These are phyloP conservation scores for Scortechinia acanthostroma DNA, from an alignment of 2,329 filamentous ascomycete genomes.

Conservation along the genomic window DNA sequence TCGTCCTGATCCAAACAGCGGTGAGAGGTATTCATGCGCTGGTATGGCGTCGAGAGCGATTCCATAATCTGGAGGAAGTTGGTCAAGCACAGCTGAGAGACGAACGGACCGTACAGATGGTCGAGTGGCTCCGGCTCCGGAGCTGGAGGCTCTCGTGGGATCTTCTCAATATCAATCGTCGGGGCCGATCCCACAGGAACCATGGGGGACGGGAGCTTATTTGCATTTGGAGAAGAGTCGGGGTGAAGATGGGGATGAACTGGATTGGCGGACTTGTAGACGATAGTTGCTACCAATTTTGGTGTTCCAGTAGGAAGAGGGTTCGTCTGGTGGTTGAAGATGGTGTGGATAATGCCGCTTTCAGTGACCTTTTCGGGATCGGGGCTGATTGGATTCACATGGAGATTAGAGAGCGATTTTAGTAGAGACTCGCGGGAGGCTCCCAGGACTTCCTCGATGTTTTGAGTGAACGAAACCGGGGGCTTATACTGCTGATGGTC, in stretches of 20 bases:
- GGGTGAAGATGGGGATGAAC: constrained; percentile 35
- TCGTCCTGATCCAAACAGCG: constrained; percentile 34
- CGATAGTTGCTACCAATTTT: constrained; percentile 35
- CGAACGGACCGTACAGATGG: constrained; percentile 42
- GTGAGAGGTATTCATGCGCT: constrained; percentile 34
- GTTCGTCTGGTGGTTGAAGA: constrained; percentile 29
- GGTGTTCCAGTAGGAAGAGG: constrained; percentile 25
- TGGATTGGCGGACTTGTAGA: constrained; percentile 32
- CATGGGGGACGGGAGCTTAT: constrained; percentile 26
- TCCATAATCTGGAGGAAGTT: constrained; percentile 44
- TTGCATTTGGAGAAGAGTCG: constrained; percentile 28
- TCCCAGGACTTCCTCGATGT: constrained; percentile 23
- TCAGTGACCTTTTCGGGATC: constrained; percentile 27
- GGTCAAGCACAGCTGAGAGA: constrained; percentile 44
- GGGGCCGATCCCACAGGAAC: constrained; percentile 35
- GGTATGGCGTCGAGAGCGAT: constrained; percentile 34
- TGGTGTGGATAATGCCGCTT: constrained; percentile 32
- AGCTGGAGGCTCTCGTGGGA: constrained; percentile 42
- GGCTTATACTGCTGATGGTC: constrained; percentile 38
- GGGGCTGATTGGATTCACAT: constrained; percentile 23
- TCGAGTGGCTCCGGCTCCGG: constrained; percentile 44
- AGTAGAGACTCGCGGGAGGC: constrained; percentile 12
- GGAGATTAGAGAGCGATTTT: constrained; percentile 16
- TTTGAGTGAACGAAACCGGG: constrained; percentile 19
- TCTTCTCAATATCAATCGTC: constrained; percentile 37